Percentiles rank a stretch among this genome's conserved stretches.
These are phyloP conservation scores for Senna siamea DNA, from an alignment of 306 rosid genomes.

Conservation along the genomic window DNA sequence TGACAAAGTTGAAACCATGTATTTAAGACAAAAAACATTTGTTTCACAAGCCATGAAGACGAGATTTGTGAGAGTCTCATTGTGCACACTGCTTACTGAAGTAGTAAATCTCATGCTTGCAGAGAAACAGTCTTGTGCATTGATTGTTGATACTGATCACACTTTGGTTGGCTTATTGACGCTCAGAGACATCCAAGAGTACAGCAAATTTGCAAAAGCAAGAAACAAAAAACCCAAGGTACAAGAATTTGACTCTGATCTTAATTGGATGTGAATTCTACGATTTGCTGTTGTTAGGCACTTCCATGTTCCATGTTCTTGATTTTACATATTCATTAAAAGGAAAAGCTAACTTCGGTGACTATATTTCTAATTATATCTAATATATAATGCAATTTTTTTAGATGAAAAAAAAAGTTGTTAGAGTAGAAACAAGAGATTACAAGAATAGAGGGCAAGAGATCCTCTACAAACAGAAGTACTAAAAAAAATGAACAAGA, in stretches of 20 bases:
- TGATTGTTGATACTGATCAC: constrained; percentile 69
- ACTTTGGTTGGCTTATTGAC: constrained; percentile 77
- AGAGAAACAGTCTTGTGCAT: constrained; percentile 87
- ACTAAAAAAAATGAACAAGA: too few relatives aligned
- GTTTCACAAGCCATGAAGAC: constrained; percentile 96
- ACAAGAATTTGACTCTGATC: constrained; percentile 32
- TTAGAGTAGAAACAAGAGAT: too few relatives aligned
- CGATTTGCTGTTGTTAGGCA: constrained; percentile 10
- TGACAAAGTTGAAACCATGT: constrained; percentile 48
- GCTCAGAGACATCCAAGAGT: constrained; percentile 74
- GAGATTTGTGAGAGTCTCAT: constrained; percentile 65
- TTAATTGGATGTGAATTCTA: constrained; percentile 26
- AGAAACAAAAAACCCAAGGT: constrained; percentile 72
- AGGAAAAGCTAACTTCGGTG: constrained; percentile 1
- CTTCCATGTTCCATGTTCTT: neutral
- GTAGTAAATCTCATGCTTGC: constrained; percentile 82
- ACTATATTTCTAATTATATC: neutral
- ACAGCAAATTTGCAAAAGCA: constrained; percentile 56
- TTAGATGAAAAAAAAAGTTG: too few relatives aligned
- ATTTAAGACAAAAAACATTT: constrained; percentile 52
- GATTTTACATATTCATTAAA: constrained; percentile 3
- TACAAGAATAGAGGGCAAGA: too few relatives aligned
- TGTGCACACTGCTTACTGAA: constrained; percentile 68
- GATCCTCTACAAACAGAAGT: too few relatives aligned
- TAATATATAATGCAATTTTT: neutral